Evolutionary conservation across 306 rosid species (phyloP).

Genomic region (Casuarina equisetifolia): DNA sequence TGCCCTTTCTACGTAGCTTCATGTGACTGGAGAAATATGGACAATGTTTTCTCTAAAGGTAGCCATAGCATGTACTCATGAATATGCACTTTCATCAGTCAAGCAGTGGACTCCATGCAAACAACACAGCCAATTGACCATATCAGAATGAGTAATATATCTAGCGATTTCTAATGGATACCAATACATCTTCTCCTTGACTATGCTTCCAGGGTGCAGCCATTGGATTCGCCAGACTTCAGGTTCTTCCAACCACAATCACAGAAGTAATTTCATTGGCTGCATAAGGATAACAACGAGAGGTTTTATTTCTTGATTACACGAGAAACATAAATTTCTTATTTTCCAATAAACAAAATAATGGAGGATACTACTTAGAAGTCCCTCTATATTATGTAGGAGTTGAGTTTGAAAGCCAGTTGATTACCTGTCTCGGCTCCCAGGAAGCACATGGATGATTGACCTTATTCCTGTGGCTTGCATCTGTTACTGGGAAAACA

Average conservation of each 20-base stretch:
- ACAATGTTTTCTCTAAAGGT: not conserved
- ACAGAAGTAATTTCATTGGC: constrained; percentile 6
- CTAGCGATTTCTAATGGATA: not conserved
- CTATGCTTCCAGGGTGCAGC: not conserved
- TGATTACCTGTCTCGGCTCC: constrained; percentile 23
- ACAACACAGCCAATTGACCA: not conserved
- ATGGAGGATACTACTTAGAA: not conserved
- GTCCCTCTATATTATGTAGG: not conserved
- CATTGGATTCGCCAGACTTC: not conserved
- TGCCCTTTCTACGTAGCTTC: not conserved
- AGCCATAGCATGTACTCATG: constrained; percentile 8
- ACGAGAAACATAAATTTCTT: not conserved
- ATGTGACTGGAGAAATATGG: not conserved
- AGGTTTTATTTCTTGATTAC: not conserved
- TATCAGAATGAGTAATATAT: not conserved
- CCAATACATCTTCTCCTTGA: not conserved
- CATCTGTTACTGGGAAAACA: constrained; percentile 21
- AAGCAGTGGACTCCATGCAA: not conserved
- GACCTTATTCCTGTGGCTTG: constrained; percentile 13
- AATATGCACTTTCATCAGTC: not conserved
- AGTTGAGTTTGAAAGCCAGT: constrained; percentile 19
- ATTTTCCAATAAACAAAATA: not conserved
- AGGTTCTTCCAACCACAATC: constrained; percentile 2
- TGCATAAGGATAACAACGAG: constrained; percentile 13
- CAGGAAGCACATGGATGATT: constrained; percentile 10